Conservation (phyloP, 495 filamentous ascomycete genomes). For the Penicillium maclennaniae region DNA sequence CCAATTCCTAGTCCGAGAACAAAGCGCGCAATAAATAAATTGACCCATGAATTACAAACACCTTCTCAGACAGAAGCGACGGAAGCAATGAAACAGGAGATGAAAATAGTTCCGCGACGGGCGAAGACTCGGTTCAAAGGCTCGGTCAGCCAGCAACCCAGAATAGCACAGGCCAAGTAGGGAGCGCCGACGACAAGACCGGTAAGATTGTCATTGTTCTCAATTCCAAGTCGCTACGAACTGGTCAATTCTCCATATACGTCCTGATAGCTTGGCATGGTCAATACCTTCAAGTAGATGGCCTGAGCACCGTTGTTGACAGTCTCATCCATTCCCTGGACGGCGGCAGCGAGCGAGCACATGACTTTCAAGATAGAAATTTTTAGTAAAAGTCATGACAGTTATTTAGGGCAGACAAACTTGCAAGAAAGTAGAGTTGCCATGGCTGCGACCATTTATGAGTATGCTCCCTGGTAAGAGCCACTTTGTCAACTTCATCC, state of each 20-base stretch:
- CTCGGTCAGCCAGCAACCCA: conserved; percentile 52
- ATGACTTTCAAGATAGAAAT: conserved; percentile 19
- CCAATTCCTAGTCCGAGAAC: conserved; percentile 59
- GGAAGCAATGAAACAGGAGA: conserved; percentile 46
- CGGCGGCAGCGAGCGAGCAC: conserved; percentile 50
- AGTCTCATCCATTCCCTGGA: conserved; percentile 70
- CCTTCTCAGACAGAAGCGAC: conserved; percentile 48
- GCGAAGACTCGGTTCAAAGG: conserved; percentile 54
- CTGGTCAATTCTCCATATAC: not conserved
- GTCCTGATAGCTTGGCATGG: not conserved
- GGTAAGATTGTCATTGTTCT: conserved; percentile 26
- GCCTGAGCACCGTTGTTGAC: conserved; percentile 75
- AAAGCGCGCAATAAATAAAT: conserved; percentile 55
- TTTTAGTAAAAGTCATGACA: conserved; percentile 10
- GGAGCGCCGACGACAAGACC: conserved; percentile 47
- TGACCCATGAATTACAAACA: conserved; percentile 48
- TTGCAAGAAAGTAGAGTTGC: conserved; percentile 53
- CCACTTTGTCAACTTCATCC: conserved; percentile 40
- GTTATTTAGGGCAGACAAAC: conserved; percentile 25
- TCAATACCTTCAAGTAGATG: conserved; percentile 47
- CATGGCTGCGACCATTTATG: conserved; percentile 57
- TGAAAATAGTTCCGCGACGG: conserved; percentile 57
- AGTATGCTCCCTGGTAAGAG: conserved; percentile 43
- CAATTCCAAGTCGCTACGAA: conserved; percentile 31
- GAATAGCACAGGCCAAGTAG: conserved; percentile 40